Evolutionary conservation across 345 rosid genomes (phyloP).

Genomic region (Crucihimalaya himalaica): DNA sequence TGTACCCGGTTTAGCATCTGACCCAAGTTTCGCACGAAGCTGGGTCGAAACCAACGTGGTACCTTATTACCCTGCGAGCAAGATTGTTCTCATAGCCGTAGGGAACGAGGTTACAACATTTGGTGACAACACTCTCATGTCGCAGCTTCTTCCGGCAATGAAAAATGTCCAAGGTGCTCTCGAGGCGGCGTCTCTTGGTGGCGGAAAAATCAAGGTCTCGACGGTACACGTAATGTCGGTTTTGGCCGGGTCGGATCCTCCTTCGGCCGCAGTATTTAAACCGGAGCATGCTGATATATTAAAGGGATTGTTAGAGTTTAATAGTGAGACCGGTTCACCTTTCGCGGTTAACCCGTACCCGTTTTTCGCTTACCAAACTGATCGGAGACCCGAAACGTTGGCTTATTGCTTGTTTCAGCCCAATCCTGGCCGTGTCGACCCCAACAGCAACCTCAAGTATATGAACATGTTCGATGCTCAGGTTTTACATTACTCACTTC

Average conservation of each 20-base stretch:
- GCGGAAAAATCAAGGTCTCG: slow-evolving; percentile 72
- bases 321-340: slow-evolving; percentile 72
- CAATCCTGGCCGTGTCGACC: slow-evolving; percentile 70
- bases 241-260: slow-evolving; percentile 70
- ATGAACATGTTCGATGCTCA: slow-evolving; percentile 99
- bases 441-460: slow-evolving; percentile 70
- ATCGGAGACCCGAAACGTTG: slow-evolving; percentile 75
- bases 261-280: slow-evolving; percentile 64
- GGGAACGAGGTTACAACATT: slow-evolving; percentile 74
- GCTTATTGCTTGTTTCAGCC: slow-evolving; percentile 84
- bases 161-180: slow-evolving; percentile 75
- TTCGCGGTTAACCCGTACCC: slow-evolving; percentile 84
- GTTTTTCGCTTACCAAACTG: slow-evolving; percentile 73
- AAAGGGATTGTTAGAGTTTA: slow-evolving; percentile 68
- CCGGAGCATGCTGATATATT: slow-evolving; percentile 54
- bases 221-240: slow-evolving; percentile 81
- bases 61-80: slow-evolving; percentile 79
- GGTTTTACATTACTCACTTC: slow-evolving; percentile 43
- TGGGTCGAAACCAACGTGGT: slow-evolving; percentile 73
- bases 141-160: slow-evolving; percentile 82
- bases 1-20: slow-evolving; percentile 71
- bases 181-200: slow-evolving; percentile 57
- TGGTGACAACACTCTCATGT: slow-evolving; percentile 51
- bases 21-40: slow-evolving; percentile 59
- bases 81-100: slow-evolving; percentile 69